These are phyloP conservation scores for Flaveria sonorensis DNA, from an alignment of 129 eudicot species.

Conservation along the genomic window DNA sequence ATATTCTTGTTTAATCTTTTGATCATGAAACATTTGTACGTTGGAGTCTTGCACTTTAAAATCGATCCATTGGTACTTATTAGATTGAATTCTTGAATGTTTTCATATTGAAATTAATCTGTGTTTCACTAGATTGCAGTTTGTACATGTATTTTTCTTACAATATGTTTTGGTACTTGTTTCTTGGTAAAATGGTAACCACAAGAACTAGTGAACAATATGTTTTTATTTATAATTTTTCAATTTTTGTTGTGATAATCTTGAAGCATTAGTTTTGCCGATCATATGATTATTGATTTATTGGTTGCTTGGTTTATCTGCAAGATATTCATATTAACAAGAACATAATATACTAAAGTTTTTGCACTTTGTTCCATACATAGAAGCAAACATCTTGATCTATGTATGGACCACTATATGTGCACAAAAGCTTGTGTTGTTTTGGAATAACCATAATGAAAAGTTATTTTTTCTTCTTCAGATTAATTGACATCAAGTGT, in stretches of 20 bases:
- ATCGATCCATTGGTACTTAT: background rate
- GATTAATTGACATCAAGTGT: conserved; percentile 18
- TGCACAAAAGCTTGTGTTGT: background rate
- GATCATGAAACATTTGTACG: background rate
- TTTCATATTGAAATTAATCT: background rate
- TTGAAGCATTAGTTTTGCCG: background rate
- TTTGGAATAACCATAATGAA: background rate
- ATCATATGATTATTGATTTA: background rate
- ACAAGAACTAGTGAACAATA: background rate
- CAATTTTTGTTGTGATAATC: conserved; percentile 1
- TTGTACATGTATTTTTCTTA: no score
- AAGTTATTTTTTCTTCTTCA: background rate
- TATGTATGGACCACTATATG: background rate
- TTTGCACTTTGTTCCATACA: background rate
- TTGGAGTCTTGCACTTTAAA: no score
- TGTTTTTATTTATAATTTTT: background rate
- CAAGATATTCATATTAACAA: background rate
- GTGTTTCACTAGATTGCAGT: background rate
- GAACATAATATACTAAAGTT: background rate
- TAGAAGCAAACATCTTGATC: background rate
- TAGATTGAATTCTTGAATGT: background rate
- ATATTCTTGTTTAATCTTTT: no score
- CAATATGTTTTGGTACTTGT: no score
- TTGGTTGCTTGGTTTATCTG: no score
- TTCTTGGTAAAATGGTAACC: no score